Percentiles rank a stretch among this genome's conserved stretches.
Evolutionary conservation across 345 rosid genomes (phyloP).

Genomic region (Brassica napus): Da-Ae NC_063434.1:5337001-5337500

Average conservation of each 20-base stretch:
- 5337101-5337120: slow-evolving; percentile 58
- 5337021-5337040: slow-evolving; percentile 96
- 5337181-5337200: slow-evolving; percentile 72
- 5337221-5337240: slow-evolving; percentile 96
- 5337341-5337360: slow-evolving; percentile 52
- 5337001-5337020: slow-evolving; percentile 91
- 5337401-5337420: slow-evolving; percentile 80
- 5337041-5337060: slow-evolving; percentile 68
- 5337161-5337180: slow-evolving; percentile 85
- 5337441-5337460: slow-evolving; percentile 80
- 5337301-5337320: slow-evolving; percentile 50
- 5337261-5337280: slow-evolving; percentile 63
- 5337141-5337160: slow-evolving; percentile 58
- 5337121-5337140: slow-evolving; percentile 57
- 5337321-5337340: slow-evolving; percentile 40
- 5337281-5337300: slow-evolving; percentile 88
- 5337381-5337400: slow-evolving; percentile 81
- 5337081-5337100: slow-evolving; percentile 57
- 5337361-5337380: slow-evolving; percentile 71
- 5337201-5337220: slow-evolving; percentile 81
- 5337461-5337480: slow-evolving; percentile 77
- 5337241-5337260: slow-evolving; percentile 80
- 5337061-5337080: slow-evolving; percentile 63
- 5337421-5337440: slow-evolving; percentile 92
- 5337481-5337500: slow-evolving; percentile 96